Base-by-base conservation (phyloP, 2,329 filamentous ascomycete species). In the Diaporthe vaccinii region DNA sequence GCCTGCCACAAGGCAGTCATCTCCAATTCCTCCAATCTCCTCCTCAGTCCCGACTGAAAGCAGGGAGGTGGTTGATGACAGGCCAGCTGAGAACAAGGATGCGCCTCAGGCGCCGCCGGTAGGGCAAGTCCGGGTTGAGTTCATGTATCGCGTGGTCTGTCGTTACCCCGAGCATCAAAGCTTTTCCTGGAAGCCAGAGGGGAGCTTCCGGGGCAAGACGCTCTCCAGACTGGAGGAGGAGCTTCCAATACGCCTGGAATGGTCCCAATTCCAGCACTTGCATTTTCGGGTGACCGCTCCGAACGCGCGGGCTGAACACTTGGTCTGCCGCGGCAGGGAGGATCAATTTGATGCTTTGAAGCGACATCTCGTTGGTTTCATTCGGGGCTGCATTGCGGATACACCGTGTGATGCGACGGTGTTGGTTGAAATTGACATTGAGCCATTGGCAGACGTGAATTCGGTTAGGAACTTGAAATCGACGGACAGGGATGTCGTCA, bases 251-350 rank as follows among this genome's bases (percentile, higher is more conserved):
- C 59, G 31, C 15, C n/a, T 62, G 22, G 39, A 46, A 2, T 62
- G 39, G 39, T 62, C 39, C 2, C 59, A 62, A 31, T 62, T 62
- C 59, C 59, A 46, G 39, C 44, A 46, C 15, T 7, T 62, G 36
- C 59, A 44, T 31, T 62, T 62, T 22, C 39, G 15, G 15, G n/a
- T 62, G 39, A 12, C 14, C 14, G 59, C 59, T 20, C 59, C 59
- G 1, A 46, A 31, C 15, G 17, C 39, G 22, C 59, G n/a, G 2
- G 59, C 59, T 25, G 39, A 62, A 20, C 39, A 62, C 6, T 5
- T 46, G 59, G 59, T 62, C 15, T 44, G 59, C 15, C 59, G 39
- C 39, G 59, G 59, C 15, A 62, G 59, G 25, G 59, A 62, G 15
- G 59, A 46, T 5, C 59, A 46, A 14, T 62, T 62, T 46, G 59